Evolutionary conservation across 805 yeast genomes (phyloP).

Genomic region (Suhomyces kilbournensis): DNA sequence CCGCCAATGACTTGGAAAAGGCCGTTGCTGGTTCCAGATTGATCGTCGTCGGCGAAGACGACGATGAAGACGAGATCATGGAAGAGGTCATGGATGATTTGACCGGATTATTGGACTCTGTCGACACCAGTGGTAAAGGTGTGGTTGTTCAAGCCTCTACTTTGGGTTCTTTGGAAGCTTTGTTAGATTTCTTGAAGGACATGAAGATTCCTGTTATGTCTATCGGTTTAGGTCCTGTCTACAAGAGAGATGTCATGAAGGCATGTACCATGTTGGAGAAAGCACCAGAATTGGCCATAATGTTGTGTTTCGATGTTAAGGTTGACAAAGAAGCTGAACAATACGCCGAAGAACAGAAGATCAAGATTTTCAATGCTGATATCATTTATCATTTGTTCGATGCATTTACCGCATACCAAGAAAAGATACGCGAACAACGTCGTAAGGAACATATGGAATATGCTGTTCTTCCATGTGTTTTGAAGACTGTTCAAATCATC

Average conservation of each 20-base stretch:
- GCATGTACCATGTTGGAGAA: conserved; percentile 95
- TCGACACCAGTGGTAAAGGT: conserved; percentile 93
- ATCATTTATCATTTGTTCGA: conserved; percentile 96
- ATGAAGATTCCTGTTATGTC: conserved; percentile 99
- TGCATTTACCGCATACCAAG: conserved; percentile 88
- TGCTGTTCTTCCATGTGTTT: conserved; percentile 93
- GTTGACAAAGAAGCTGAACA: conserved; percentile 98
- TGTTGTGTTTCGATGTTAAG: conserved; percentile 97
- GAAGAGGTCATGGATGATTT: conserved; percentile 99
- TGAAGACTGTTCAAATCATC: conserved; percentile 92
- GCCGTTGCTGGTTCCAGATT: conserved; percentile 99
- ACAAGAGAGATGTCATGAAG: conserved; percentile 96
- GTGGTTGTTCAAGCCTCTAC: conserved; percentile 98
- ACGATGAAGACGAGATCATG: conserved; percentile 95
- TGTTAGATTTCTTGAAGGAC: conserved; percentile 92
- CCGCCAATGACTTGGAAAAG: conserved; percentile 95
- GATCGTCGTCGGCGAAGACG: conserved; percentile 92
- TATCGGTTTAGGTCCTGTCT: conserved; percentile 97
- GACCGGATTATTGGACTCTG: conserved; percentile 90
- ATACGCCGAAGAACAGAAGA: conserved; percentile 90
- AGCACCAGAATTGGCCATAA: conserved; percentile 93
- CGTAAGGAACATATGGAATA: conserved; percentile 83
- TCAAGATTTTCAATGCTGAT: conserved; percentile 92
- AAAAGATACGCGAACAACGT: conserved; percentile 80
- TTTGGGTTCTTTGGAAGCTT: conserved; percentile 95